Conservation (phyloP, 495 filamentous ascomycete genomes). For the Aspergillus mulundensis region DNA sequence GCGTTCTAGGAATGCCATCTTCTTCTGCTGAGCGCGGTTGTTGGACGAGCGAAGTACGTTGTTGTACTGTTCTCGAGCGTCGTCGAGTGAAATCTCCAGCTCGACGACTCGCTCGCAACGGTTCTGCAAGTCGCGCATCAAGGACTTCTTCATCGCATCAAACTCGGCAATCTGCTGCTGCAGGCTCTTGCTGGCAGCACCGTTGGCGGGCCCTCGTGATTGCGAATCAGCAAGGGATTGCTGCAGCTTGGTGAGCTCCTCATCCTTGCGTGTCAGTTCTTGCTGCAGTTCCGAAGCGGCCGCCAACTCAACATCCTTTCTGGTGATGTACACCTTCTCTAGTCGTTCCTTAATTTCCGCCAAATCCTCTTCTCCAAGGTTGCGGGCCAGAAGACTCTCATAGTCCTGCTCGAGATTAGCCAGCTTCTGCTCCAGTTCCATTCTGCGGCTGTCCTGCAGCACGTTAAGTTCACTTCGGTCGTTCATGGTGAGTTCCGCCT, state of each 20-base stretch:
- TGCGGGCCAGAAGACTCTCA: conserved; percentile 74
- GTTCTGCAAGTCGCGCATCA: conserved; percentile 98
- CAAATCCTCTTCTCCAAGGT: conserved; percentile 70
- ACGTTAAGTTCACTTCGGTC: conserved; percentile 59
- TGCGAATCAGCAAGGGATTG: conserved; percentile 70
- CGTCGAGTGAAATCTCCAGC: conserved; percentile 92
- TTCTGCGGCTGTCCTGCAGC: conserved; percentile 59
- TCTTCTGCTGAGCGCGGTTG: conserved; percentile 98
- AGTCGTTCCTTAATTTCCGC: conserved; percentile 78
- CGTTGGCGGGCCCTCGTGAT: conserved; percentile 58
- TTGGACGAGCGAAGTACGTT: conserved; percentile 93
- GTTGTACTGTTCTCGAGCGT: conserved; percentile 97
- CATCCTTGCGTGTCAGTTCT: conserved; percentile 64
- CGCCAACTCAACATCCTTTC: conserved; percentile 65
- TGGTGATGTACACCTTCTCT: conserved; percentile 68
- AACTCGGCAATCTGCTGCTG: conserved; percentile 98
- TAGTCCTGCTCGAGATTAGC: conserved; percentile 73
- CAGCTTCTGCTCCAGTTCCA: conserved; percentile 70
- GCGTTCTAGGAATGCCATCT: conserved; percentile 98
- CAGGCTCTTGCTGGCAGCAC: conserved; percentile 83
- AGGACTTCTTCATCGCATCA: conserved; percentile 98
- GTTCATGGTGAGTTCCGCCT: conserved; percentile 79
- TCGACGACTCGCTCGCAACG: conserved; percentile 96
- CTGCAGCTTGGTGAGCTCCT: conserved; percentile 74
- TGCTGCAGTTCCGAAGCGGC: conserved; percentile 67